Evolutionary conservation across 1,139 yeast genomes (phyloP), one percentile per base, ranked within the genome.

Genomic region (Arxiozyma bovina): DNA sequence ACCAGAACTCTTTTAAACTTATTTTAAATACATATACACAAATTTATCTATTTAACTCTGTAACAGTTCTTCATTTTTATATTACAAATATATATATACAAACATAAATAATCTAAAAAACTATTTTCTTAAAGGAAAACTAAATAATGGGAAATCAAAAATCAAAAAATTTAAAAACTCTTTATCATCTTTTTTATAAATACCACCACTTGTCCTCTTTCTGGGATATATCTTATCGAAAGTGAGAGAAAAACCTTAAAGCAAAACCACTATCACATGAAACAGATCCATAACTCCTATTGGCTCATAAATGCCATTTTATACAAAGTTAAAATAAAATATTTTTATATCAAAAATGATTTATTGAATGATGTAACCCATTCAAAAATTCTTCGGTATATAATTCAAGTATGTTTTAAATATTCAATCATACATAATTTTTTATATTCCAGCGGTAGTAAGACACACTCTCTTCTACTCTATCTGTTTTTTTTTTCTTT

Each of bases 341-440:
- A 38, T 38, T 9, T 22, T 46, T 46, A 34, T 34, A 6, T 46
- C 38, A 46, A 18, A 18, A 20, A 46, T 38, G 25, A 45, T 17
- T 22, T 50, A 20, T 45, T 40, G 52, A 21, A 34, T 4, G 52
- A 50, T 23, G 3, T 50, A 22, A 17, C 42, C 38, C 38, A 41
- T 22, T 18, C 52, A 17, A 51, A 9, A 30, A 45, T 50, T n/a
- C 22, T 45, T 40, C 21, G 41, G 42, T 46, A 41, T 21, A 48
- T 46, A 27, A 38, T 48, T 12, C 41, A 48, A 21, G 53, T 51
- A 51, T 45, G 53, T 51, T 21, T 22, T 12, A 46, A 17, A 12
- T 45, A 4, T 17, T 8, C 5, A 8, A 45, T 20, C 18, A 12
- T 17, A 46, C 9, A 9, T 20, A 15, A 21, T 2, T 7, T 25